Evolutionary conservation across 2,329 filamentous ascomycete species (phyloP).

Genomic region (Fusarium albidum): DNA sequence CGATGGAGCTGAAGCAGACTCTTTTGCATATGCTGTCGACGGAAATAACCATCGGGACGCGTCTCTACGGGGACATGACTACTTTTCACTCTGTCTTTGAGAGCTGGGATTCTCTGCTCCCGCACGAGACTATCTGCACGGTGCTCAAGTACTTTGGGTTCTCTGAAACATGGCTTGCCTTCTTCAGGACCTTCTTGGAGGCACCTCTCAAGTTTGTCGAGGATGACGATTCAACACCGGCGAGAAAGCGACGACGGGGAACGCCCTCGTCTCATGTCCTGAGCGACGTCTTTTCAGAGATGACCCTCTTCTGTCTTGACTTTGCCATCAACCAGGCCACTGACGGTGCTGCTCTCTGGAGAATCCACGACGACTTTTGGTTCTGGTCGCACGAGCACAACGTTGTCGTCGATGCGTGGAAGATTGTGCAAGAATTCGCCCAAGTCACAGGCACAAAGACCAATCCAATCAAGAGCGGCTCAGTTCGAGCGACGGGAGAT

Average conservation of each 20-base stretch:
- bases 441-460: constrained; percentile 64
- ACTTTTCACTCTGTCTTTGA: constrained; percentile 57
- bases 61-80: constrained; percentile 54
- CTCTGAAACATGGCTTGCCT: constrained; percentile 61
- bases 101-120: constrained; percentile 52
- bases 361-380: constrained; percentile 73
- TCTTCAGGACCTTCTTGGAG: constrained; percentile 67
- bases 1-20: constrained; percentile 55
- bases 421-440: constrained; percentile 62
- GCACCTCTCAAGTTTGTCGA: constrained; percentile 66
- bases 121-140: constrained; percentile 65
- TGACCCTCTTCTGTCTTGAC: constrained; percentile 70
- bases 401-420: constrained; percentile 66
- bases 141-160: constrained; percentile 68
- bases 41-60: constrained; percentile 55
- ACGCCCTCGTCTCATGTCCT: constrained; percentile 67
- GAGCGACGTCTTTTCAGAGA: constrained; percentile 67
- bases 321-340: constrained; percentile 69
- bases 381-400: constrained; percentile 66
- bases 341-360: constrained; percentile 62
- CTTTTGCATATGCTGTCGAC: constrained; percentile 58
- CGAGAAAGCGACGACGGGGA: constrained; percentile 60
- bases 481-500: constrained; percentile 50
- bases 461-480: constrained; percentile 60
- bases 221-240: constrained; percentile 55